Base-by-base conservation (phyloP, 2,329 filamentous ascomycete species). In the Pezicula neosporulosa region DNA sequence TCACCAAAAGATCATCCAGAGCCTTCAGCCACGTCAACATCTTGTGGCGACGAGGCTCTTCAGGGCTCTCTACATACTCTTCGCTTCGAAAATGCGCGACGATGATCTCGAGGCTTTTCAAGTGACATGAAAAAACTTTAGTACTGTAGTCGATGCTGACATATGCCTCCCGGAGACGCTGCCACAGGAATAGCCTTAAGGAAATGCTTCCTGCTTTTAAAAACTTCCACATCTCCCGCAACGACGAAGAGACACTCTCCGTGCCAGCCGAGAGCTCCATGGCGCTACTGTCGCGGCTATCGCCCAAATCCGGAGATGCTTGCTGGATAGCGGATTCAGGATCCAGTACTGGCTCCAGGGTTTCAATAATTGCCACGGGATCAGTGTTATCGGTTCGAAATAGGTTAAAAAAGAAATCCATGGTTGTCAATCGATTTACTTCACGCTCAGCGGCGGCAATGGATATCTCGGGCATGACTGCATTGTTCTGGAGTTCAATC, bases 361-460 rank as follows among this genome's bases (percentile, higher is more conserved):
- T 94, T 63, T 97, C 91, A 52, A 99, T 97, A 18, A 97, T 83
- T 5, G 86, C 80, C 12, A 93, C 81, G 0, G 93, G 89, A 59
- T 97, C 86, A 44, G 86, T 84, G 52, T 86, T 81, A 51, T 94
- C 87, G 36, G 91, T 85, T 53, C 89, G 87, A 66, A 97, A 97
- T 1, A 99, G 81, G 36, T 86, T 89, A 47, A 91, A 78, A 69
- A 99, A 97, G 68, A 97, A 97, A 64, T 97, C 93, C 82, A 96
- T 94, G 0, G 93, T 97, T 13, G 90, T 96, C 33, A 97, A 78
- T 62, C 92, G 91, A 12, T 90, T 93, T 24, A 97, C 87, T 66
- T 99, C 93, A 49, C 90, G 85, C 56, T 97, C 92, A 7, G 94
- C 86, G 0, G 90, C 89, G n/a, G 81, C 78, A 2, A 83, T 72